Evolutionary conservation across 2,329 filamentous ascomycete species (phyloP).

Genomic region (Sporothrix sp.): DNA sequence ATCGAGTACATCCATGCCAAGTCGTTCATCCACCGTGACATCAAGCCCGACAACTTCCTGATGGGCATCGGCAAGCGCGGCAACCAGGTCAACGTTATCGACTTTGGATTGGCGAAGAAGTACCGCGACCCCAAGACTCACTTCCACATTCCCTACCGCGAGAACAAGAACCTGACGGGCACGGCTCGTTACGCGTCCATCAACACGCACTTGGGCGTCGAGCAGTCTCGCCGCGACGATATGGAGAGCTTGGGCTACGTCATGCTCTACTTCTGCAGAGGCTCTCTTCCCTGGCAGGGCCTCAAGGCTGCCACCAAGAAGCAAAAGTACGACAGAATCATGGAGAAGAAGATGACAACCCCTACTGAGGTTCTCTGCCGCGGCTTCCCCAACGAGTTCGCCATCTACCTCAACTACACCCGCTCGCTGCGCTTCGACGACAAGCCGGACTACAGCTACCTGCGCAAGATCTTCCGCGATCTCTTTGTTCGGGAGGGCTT

Average conservation of each 20-base stretch:
- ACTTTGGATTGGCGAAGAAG: slow-evolving; percentile 98
- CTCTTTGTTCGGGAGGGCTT: slow-evolving; percentile 98
- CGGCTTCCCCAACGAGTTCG: slow-evolving; percentile 98
- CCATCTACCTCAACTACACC: slow-evolving; percentile 99
- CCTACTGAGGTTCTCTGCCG: slow-evolving; percentile 97
- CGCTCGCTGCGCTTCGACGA: slow-evolving; percentile 97
- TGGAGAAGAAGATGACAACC: slow-evolving; percentile 99
- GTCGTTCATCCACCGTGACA: slow-evolving; percentile 98
- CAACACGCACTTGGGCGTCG: slow-evolving; percentile 96
- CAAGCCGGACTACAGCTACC: slow-evolving; percentile 99
- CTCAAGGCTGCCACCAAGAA: slow-evolving; percentile 69
- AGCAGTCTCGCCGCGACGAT: slow-evolving; percentile 97
- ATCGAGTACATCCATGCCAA: slow-evolving; percentile 99
- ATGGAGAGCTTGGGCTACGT: slow-evolving; percentile 99
- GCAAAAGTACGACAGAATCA: slow-evolving; percentile 99
- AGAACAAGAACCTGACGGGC: slow-evolving; percentile 99
- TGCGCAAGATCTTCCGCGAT: slow-evolving; percentile 99
- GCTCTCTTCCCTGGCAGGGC: slow-evolving; percentile 92
- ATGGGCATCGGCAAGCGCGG: slow-evolving; percentile 99
- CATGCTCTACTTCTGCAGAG: slow-evolving; percentile 99
- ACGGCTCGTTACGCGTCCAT: slow-evolving; percentile 98
- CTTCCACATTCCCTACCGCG: slow-evolving; percentile 98
- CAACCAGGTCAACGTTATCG: slow-evolving; percentile 98
- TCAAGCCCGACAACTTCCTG: slow-evolving; percentile 99
- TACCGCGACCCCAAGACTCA: slow-evolving; percentile 99